Evolutionary conservation across 176 grass and related monocot genomes (phyloP).

Genomic region (Paspalum notatum): DNA sequence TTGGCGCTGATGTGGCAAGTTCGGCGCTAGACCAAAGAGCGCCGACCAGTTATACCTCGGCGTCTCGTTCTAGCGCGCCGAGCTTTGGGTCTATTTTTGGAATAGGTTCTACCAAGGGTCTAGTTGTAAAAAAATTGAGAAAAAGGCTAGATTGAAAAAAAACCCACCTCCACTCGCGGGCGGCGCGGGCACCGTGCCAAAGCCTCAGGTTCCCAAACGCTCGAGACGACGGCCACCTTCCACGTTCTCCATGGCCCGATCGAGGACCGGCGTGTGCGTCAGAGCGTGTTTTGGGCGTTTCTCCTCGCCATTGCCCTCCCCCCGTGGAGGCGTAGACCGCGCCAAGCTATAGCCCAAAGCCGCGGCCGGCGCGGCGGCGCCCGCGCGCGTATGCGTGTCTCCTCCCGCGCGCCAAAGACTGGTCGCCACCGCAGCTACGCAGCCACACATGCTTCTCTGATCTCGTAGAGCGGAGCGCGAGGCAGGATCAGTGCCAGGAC

Average conservation of each 20-base stretch:
- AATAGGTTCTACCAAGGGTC: too few species aligned
- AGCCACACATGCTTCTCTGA: background rate
- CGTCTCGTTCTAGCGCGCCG: too few species aligned
- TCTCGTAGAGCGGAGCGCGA: background rate
- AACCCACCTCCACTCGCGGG: background rate
- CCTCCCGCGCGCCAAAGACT: background rate
- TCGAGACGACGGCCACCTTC: background rate
- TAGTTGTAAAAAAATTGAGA: too few species aligned
- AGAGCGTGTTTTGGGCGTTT: background rate
- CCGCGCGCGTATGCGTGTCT: too few species aligned
- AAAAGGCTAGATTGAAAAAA: too few species aligned
- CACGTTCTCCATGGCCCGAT: background rate
- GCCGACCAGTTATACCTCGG: too few species aligned
- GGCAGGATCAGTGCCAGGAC: too few species aligned
- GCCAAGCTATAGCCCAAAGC: too few species aligned
- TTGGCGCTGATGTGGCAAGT: too few species aligned
- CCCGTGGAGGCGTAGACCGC: too few species aligned
- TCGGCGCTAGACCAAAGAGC: too few species aligned
- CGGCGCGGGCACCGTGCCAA: background rate
- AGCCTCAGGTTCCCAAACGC: background rate
- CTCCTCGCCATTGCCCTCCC: background rate
- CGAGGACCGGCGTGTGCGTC: background rate
- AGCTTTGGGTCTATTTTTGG: too few species aligned
- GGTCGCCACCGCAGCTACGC: background rate
- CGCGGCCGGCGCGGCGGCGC: background rate